phyloP scores from a whole-genome alignment of 2,329 filamentous ascomycete species.

The Paraphaeosphaeria sporulosa region DNA sequence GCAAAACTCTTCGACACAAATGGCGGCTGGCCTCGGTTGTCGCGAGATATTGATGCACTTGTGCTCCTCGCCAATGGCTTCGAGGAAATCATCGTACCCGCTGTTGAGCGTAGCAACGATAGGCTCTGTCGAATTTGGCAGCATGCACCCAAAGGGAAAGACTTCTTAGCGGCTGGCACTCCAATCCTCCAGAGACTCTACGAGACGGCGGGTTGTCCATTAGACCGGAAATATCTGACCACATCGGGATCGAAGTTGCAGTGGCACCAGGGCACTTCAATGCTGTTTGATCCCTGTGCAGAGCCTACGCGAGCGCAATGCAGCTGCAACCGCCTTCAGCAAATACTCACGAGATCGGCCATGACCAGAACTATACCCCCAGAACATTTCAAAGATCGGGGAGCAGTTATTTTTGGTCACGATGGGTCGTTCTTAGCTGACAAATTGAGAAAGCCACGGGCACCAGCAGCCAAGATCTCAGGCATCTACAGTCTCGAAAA shows the following conservation, averaged over 20 bases:
- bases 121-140: slow-evolving; percentile 21
- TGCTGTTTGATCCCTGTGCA: slow-evolving; percentile 19
- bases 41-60: slow-evolving; percentile 25
- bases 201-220: slow-evolving; percentile 23
- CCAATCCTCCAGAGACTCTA: slow-evolving; percentile 22
- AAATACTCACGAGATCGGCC: slow-evolving; percentile 18
- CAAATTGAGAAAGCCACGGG: background rate
- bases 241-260: slow-evolving; percentile 15
- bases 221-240: slow-evolving; percentile 22
- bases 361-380: slow-evolving; percentile 15
- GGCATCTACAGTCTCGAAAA: background rate
- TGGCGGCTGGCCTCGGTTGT: slow-evolving; percentile 25
- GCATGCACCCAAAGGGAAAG: slow-evolving; percentile 18
- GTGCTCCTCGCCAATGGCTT: slow-evolving; percentile 29
- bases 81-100: slow-evolving; percentile 23
- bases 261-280: slow-evolving; percentile 25
- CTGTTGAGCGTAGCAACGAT: background rate
- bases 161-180: slow-evolving; percentile 23
- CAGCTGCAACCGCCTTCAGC: slow-evolving; percentile 22
- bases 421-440: background rate
- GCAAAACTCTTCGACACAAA: slow-evolving; percentile 15
- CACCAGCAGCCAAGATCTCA: background rate
- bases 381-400: slow-evolving; percentile 16
- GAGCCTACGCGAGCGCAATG: slow-evolving; percentile 1
- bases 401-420: slow-evolving; percentile 26